phyloP scores from a whole-genome alignment of 83 land plant species.

The Picea mariana region DNA sequence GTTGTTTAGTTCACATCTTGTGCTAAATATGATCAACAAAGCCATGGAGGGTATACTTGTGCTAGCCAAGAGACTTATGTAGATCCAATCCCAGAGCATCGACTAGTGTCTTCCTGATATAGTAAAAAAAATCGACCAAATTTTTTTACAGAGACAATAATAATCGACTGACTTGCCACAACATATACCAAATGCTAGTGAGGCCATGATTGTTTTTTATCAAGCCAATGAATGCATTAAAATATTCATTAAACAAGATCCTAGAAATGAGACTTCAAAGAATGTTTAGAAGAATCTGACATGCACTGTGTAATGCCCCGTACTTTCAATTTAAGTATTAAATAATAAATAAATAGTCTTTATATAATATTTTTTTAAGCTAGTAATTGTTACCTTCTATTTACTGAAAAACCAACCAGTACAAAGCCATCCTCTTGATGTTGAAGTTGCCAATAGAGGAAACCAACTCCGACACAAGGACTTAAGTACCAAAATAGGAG shows the following conservation, averaged over 20 bases:
- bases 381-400: no score
- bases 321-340: no score
- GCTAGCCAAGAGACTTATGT: slow-evolving; percentile 39
- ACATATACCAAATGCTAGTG: slow-evolving; percentile 13
- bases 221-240: slow-evolving; percentile 15
- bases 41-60: slow-evolving; percentile 55
- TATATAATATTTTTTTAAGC: no score
- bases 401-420: no score
- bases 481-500: no score
- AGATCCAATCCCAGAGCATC: slow-evolving; percentile 11
- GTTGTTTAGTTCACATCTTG: slow-evolving; percentile 42
- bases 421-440: no score
- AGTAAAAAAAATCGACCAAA: slow-evolving; percentile 30
- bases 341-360: no score
- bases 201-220: slow-evolving; percentile 34
- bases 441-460: no score
- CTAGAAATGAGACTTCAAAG: slow-evolving; percentile 39
- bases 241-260: slow-evolving; percentile 25
- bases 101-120: slow-evolving; percentile 36
- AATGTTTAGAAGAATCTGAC: neutral
- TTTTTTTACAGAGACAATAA: slow-evolving; percentile 14
- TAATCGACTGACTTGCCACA: slow-evolving; percentile 34
- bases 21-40: slow-evolving; percentile 35
- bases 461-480: no score
- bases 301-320: slow-evolving; percentile 9